Evolutionary conservation across 78 protist genomes (phyloP), one percentile per base, ranked within the genome.

Genomic region (Dictyostelium capitatum): DNA sequence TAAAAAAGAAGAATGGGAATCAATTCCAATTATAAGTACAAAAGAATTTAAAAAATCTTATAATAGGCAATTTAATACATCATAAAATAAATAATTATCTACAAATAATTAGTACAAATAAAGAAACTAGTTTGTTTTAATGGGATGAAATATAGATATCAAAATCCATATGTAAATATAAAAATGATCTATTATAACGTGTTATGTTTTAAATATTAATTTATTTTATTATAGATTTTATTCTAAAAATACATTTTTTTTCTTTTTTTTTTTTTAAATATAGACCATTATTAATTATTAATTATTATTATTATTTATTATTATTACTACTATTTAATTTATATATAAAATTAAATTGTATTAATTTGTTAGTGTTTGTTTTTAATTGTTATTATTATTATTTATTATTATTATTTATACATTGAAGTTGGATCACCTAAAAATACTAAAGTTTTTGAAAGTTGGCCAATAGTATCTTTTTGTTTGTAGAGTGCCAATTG

Each of bases 401-500:
- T 62, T 62, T 62, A 25, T 62, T 62, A 23, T 9, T n/a, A 59
- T 25, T 67, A 67, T 67, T 67, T 67, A 67, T 67, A 67, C 75
- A 67, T 67, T 32, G 75, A 67, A 32, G 75, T 30, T 59, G 92
- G 82, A 62, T 85, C 92, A 47, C 92, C 92, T 10, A 85, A 59
- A 50, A 46, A 59, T 74, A 85, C 82, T 54, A 85, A 67, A 65
- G 77, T 57, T 75, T 85, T 85, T 10, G 83, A 78, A 30, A 85
- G 77, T 46, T 73, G 74, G 8, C 82, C 92, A 23, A 85, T 74
- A 9, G 47, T 85, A 41, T 85, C 92, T 75, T 85, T 85, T 75
- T 74, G 83, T 75, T 47, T 73, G 48, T 85, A 75, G 30, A 85
- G 82, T 15, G 92, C 92, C 74, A 85, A 75, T 75, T 85, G 92